Evolutionary conservation across 2,329 filamentous ascomycete species (phyloP).

Genomic region (Colletotrichum sp.): DNA sequence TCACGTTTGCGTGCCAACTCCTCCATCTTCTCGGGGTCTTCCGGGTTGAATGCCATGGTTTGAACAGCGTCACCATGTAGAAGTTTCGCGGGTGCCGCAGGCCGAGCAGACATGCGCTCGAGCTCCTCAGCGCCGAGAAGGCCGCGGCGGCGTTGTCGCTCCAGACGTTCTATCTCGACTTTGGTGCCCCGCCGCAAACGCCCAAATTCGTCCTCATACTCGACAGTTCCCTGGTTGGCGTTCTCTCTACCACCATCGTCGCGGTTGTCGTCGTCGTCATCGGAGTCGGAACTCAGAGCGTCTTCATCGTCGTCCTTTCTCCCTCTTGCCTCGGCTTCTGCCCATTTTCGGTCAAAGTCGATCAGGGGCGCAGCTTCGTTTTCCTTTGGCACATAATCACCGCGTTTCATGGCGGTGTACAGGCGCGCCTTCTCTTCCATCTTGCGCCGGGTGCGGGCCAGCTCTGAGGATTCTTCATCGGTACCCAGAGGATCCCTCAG

Average conservation of each 20-base stretch:
- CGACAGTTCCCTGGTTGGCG: slow-evolving; percentile 66
- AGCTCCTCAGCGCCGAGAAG: slow-evolving; percentile 64
- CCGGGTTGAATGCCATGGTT: slow-evolving; percentile 79
- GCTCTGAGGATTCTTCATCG: slow-evolving; percentile 69
- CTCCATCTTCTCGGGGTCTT: slow-evolving; percentile 76
- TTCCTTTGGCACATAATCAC: slow-evolving; percentile 76
- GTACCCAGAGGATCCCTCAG: slow-evolving; percentile 59
- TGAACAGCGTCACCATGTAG: slow-evolving; percentile 91
- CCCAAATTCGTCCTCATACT: slow-evolving; percentile 92
- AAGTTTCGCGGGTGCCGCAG: slow-evolving; percentile 68
- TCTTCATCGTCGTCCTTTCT: slow-evolving; percentile 49
- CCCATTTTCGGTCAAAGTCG: slow-evolving; percentile 97
- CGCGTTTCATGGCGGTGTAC: slow-evolving; percentile 89
- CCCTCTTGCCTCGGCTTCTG: slow-evolving; percentile 64
- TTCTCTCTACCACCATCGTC: slow-evolving; percentile 39
- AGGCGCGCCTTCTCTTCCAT: slow-evolving; percentile 91
- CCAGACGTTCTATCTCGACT: slow-evolving; percentile 68
- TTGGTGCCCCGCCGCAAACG: slow-evolving; percentile 77
- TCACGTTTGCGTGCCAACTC: slow-evolving; percentile 80
- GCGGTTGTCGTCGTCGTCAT: slow-evolving; percentile 44
- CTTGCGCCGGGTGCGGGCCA: slow-evolving; percentile 74
- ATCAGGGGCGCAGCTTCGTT: slow-evolving; percentile 73
- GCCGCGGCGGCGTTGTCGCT: slow-evolving; percentile 58
- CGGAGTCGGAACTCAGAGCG: slow-evolving; percentile 52
- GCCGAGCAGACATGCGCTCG: slow-evolving; percentile 72